phyloP scores from a whole-genome alignment of 495 filamentous ascomycete genomes.

The Lasiosphaeria ovina region DNA sequence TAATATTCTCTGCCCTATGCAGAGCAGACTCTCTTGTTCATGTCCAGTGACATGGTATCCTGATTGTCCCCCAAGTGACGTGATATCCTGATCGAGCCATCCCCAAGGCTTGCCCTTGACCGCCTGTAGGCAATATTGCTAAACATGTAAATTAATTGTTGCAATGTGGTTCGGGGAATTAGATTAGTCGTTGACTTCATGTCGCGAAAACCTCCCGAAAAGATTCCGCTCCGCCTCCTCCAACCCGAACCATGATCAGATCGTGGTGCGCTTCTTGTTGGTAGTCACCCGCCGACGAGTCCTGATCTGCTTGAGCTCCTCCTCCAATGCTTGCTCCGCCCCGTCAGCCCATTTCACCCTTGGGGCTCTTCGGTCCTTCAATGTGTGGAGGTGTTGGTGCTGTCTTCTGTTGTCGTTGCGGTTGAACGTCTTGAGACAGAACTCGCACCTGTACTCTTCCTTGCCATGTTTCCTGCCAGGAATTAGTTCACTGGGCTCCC shows the following conservation, averaged over 20 bases:
- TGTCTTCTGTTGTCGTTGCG: constrained; percentile 36
- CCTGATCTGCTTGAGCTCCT: constrained; percentile 27
- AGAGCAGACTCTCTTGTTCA: no score
- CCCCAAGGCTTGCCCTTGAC: background rate
- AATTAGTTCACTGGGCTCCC: background rate
- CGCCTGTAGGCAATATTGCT: background rate
- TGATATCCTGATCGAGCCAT: background rate
- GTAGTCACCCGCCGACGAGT: background rate
- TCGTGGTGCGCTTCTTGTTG: background rate
- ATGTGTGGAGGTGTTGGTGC: constrained; percentile 42
- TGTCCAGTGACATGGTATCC: no score
- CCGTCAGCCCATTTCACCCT: constrained; percentile 31
- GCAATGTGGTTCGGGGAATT: background rate
- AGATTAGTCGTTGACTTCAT: background rate
- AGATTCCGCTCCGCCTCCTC: background rate
- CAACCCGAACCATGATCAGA: background rate
- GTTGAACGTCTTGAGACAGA: constrained; percentile 20
- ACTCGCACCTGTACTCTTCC: constrained; percentile 5
- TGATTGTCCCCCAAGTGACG: no score
- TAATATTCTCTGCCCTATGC: no score
- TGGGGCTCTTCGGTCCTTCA: constrained; percentile 20
- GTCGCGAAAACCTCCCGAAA: background rate
- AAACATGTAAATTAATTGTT: background rate
- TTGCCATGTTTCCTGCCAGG: background rate
- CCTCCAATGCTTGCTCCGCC: constrained; percentile 25